These are phyloP conservation scores for Lachnellula cervina DNA, from an alignment of 2,329 filamentous ascomycete genomes.

Conservation along the genomic window DNA sequence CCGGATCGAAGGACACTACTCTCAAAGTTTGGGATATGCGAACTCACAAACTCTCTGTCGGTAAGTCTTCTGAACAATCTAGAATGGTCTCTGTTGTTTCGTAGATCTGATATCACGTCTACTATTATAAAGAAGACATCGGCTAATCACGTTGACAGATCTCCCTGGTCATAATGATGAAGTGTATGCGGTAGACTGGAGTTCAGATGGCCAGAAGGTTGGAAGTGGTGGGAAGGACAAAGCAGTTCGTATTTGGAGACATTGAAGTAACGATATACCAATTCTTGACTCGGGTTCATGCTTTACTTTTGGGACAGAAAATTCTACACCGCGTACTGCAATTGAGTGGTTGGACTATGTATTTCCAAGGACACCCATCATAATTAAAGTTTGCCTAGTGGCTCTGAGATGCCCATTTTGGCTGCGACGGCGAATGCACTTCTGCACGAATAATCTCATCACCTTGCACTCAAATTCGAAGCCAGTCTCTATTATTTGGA, in stretches of 20 bases:
- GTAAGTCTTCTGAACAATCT: slow-evolving; percentile 17
- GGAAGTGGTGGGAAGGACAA: slow-evolving; percentile 94
- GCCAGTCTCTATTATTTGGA: too few relatives aligned
- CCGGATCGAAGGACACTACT: slow-evolving; percentile 77
- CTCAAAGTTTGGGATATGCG: slow-evolving; percentile 92
- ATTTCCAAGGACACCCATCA: too few relatives aligned
- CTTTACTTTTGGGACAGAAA: too few relatives aligned
- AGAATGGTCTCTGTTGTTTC: neutral
- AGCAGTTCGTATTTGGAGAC: slow-evolving; percentile 61
- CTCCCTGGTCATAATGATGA: slow-evolving; percentile 88
- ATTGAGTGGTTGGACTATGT: too few relatives aligned
- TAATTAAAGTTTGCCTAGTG: too few relatives aligned
- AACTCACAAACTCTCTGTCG: slow-evolving; percentile 68
- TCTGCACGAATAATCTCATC: too few relatives aligned
- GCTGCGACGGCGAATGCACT: too few relatives aligned
- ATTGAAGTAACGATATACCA: slow-evolving; percentile 34
- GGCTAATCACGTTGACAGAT: slow-evolving; percentile 47
- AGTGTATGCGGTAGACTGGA: slow-evolving; percentile 94
- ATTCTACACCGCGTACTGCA: too few relatives aligned
- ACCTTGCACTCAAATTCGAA: too few relatives aligned
- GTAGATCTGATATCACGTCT: neutral
- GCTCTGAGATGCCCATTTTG: too few relatives aligned
- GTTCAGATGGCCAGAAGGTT: slow-evolving; percentile 80
- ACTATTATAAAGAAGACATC: neutral
- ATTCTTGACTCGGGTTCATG: too few relatives aligned